A percentile compares a stretch with the other conserved stretches of the same genome.
phyloP scores from a whole-genome alignment of 2,329 filamentous ascomycete species.

The Hypocrella siamensis region DNA sequence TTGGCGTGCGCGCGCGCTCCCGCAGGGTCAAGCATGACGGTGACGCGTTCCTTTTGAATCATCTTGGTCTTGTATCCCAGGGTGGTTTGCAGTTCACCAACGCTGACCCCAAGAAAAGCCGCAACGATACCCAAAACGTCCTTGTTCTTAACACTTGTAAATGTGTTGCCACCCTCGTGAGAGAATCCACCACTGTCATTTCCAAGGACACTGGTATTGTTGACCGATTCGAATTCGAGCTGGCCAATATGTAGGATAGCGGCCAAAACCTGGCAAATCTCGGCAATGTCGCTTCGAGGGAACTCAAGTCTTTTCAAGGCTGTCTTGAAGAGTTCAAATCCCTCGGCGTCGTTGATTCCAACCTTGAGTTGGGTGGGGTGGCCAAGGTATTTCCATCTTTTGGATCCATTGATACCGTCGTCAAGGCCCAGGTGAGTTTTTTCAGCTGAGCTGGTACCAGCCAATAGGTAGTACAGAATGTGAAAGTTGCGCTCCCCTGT shows the following conservation, averaged over 20 bases:
- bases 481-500: conserved; percentile 96
- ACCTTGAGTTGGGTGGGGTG: conserved; percentile 95
- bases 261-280: conserved; percentile 89
- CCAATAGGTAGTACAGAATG: conserved; percentile 84
- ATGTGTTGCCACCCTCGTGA: conserved; percentile 75
- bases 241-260: conserved; percentile 95
- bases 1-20: conserved; percentile 86
- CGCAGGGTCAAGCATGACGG: conserved; percentile 87
- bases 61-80: conserved; percentile 95
- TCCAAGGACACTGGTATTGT: conserved; percentile 60
- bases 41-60: conserved; percentile 91
- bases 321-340: conserved; percentile 95
- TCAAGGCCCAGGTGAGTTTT: conserved; percentile 66
- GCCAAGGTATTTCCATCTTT: conserved; percentile 89
- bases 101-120: conserved; percentile 81
- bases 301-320: conserved; percentile 90
- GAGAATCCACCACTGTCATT: conserved; percentile 96
- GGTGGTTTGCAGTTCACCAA: conserved; percentile 69
- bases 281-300: conserved; percentile 80
- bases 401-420: conserved; percentile 34
- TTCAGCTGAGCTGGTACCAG: conserved; percentile 80
- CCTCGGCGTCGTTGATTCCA: conserved; percentile 88
- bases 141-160: conserved; percentile 86
- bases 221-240: conserved; percentile 76
- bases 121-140: conserved; percentile 75